These are phyloP conservation scores for Pisolithus orientalis DNA, from an alignment of 768 basidiomycete species.

Conservation along the genomic window DNA sequence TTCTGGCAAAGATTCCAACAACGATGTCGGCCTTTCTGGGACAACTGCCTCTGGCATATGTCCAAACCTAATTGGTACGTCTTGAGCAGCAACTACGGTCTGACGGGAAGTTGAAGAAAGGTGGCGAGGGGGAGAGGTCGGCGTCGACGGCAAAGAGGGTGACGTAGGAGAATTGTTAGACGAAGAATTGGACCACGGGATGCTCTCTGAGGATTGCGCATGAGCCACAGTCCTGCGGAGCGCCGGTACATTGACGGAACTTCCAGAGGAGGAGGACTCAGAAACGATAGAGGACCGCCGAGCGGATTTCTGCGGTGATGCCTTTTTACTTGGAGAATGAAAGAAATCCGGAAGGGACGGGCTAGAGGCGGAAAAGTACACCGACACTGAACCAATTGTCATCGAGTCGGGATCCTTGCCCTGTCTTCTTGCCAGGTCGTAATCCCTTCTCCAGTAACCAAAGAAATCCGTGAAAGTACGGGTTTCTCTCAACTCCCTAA, in stretches of 20 bases:
- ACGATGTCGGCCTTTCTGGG: constrained; percentile 13
- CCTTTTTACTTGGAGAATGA: constrained; percentile 7
- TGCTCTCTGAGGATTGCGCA: constrained; percentile 3
- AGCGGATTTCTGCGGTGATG: constrained; percentile 2
- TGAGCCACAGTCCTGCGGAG: constrained; percentile 2
- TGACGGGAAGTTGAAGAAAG: constrained; percentile 11
- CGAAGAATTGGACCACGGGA: constrained; percentile 14
- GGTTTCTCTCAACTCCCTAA: constrained; percentile 58
- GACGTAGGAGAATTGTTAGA: constrained; percentile 16
- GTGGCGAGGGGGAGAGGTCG: constrained; percentile 12
- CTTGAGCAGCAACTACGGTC: constrained; percentile 19
- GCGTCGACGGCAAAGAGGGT: constrained; percentile 21
- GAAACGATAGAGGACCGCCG: constrained; percentile 8
- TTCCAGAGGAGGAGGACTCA: constrained; percentile 23
- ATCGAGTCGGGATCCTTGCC: constrained; percentile 33
- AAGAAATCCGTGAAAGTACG: constrained; percentile 69
- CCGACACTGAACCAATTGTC: constrained; percentile 49
- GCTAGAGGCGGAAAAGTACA: constrained; percentile 46
- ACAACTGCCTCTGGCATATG: constrained; percentile 19
- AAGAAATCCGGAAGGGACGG: constrained; percentile 8
- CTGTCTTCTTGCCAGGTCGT: constrained; percentile 49
- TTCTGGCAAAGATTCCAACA: constrained; percentile 47
- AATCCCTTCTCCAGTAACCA: constrained; percentile 68
- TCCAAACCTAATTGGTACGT: constrained; percentile 19
- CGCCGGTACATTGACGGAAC: constrained; percentile 3